Evolutionary conservation across 1,139 yeast species (phyloP), one percentile per base, ranked within the genome.

Genomic region (Pneumocystis murina): DNA sequence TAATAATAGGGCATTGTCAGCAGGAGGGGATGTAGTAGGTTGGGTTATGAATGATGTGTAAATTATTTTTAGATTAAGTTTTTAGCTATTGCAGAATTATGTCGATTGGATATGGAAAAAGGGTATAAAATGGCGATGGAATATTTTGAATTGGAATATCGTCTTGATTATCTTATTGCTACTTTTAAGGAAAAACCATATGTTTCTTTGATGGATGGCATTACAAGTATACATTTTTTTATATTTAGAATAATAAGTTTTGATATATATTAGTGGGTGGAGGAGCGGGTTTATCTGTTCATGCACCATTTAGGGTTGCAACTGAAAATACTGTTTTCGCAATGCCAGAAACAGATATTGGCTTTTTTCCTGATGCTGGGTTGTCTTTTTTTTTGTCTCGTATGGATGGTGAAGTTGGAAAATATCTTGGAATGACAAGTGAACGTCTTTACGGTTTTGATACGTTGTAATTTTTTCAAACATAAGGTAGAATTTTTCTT

Each of bases 281-380:
- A 63, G 98, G 98, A 70, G 96, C 89, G 59, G 98, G 98, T 2
- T 78, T 92, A 64, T 80, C 92, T 0, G 85, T 88, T 59, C 97
- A 94, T 75, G 87, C 91, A n/a, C 95, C 97, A 2, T 91, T 91
- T 79, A 82, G 98, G 72, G 79, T 92, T 61, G 95, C 94, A 14
- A 88, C 96, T 54, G 97, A 92, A 71, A 82, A 82, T 71, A 91
- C 97, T 24, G 81, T 85, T 72, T 82, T 91, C 76, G 96, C 97
- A 66, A 94, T 92, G 98, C 98, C 98, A 5, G 98, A 92, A 75
- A 86, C 94, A 80, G 92, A 88, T 70, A 92, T 94, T 73, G 99
- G 99, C 0, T 89, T 91, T 74, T 87, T 88, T 77, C 96, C 96
- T 10, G 99, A 92, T 73, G 97, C 92, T 10, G 98, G 97, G 59